Evolutionary conservation across 345 rosid species (phyloP).

Genomic region (Xanthoceras sorbifolium): DNA sequence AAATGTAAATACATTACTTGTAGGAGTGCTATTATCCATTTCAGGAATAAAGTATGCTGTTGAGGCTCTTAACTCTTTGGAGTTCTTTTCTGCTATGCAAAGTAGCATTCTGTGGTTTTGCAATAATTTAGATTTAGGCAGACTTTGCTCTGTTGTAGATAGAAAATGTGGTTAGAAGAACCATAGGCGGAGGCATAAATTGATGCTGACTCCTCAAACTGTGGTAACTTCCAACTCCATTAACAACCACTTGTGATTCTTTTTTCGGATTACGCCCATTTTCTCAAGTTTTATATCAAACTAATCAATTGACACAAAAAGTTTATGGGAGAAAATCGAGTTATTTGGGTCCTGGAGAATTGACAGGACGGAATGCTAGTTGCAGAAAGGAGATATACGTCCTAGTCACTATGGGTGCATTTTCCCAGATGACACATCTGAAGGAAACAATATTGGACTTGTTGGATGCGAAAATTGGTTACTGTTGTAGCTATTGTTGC

Average conservation of each 20-base stretch:
- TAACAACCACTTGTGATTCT: neutral
- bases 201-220: neutral
- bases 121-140: neutral
- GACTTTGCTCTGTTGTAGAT: neutral
- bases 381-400: conserved; percentile 11
- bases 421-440: conserved; percentile 8
- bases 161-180: conserved; percentile 2
- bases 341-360: neutral
- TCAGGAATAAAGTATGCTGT: neutral
- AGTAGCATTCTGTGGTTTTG: neutral
- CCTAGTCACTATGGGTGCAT: conserved; percentile 10
- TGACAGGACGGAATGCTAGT: neutral
- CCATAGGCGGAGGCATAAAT: neutral
- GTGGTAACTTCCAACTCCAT: conserved; percentile 1
- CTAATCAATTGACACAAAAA: conserved; percentile 7
- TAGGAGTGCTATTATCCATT: neutral
- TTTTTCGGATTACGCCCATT: neutral
- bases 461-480: neutral
- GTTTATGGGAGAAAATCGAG: conserved; percentile 11
- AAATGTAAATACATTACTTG: neutral
- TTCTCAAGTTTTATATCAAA: conserved; percentile 10
- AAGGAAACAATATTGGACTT: conserved; percentile 3
- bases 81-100: neutral
- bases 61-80: neutral
- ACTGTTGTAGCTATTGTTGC: neutral